phyloP scores from a whole-genome alignment of 106 monocot species.

The Dendrobium nobile region DNA sequence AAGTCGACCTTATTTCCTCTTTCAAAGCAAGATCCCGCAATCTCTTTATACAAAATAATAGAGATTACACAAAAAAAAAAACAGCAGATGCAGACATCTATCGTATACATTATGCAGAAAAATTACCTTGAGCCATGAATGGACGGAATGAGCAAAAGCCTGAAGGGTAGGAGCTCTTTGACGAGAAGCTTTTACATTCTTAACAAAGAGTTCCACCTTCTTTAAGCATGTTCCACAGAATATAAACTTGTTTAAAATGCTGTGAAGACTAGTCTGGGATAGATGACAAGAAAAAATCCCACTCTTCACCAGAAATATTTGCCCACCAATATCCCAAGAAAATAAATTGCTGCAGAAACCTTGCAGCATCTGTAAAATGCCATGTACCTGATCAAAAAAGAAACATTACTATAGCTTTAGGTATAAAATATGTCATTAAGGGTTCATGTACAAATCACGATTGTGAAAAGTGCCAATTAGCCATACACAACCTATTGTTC shows the following conservation, averaged over 20 bases:
- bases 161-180: constrained; percentile 48
- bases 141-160: constrained; percentile 70
- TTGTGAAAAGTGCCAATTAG: background rate
- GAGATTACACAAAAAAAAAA: constrained; percentile 13
- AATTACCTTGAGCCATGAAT: constrained; percentile 76
- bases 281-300: constrained; percentile 62
- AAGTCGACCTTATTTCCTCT: constrained; percentile 45
- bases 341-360: constrained; percentile 66
- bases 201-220: constrained; percentile 62
- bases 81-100: background rate
- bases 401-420: background rate
- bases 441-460: background rate
- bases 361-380: constrained; percentile 76
- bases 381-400: constrained; percentile 37
- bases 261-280: constrained; percentile 50
- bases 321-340: constrained; percentile 38
- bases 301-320: constrained; percentile 36
- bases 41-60: constrained; percentile 30
- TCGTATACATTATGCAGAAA: background rate
- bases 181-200: constrained; percentile 41
- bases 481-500: background rate
- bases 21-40: constrained; percentile 56
- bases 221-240: constrained; percentile 70
- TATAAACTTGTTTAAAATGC: constrained; percentile 52
- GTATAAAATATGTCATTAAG: background rate